Conservation (phyloP, 768 basidiomycete genomes). For the Botryobasidium botryosum region DNA sequence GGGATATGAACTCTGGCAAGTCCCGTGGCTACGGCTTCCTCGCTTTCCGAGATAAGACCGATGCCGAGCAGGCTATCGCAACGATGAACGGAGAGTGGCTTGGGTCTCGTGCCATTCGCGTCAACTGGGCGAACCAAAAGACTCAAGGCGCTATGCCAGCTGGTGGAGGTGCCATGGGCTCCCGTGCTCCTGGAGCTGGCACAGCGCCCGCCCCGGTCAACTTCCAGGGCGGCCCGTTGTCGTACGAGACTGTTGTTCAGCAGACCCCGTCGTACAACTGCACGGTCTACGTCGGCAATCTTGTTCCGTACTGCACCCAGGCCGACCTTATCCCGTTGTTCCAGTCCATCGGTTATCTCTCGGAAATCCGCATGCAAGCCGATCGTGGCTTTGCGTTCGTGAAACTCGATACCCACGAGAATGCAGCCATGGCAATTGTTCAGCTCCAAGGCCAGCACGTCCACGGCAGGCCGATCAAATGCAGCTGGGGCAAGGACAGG, state of each 20-base stretch:
- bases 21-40: constrained; percentile 96
- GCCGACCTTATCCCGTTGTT: constrained; percentile 95
- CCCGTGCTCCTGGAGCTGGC: constrained; percentile 17
- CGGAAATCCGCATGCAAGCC: constrained; percentile 98
- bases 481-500: constrained; percentile 96
- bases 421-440: constrained; percentile 95
- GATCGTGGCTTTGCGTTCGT: constrained; percentile 98
- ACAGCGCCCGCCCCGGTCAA: constrained; percentile 78
- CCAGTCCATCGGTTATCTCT: constrained; percentile 96
- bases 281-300: constrained; percentile 96
- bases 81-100: constrained; percentile 99
- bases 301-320: constrained; percentile 93
- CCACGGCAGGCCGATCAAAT: constrained; percentile 93
- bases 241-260: constrained; percentile 82
- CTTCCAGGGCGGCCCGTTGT: constrained; percentile 75
- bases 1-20: constrained; percentile 99
- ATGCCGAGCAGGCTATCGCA: constrained; percentile 97
- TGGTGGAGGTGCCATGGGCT: constrained; percentile 11
- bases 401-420: constrained; percentile 96
- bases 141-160: constrained; percentile 44
- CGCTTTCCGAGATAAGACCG: constrained; percentile 96
- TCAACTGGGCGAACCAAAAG: constrained; percentile 99
- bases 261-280: constrained; percentile 91
- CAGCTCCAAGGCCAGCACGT: constrained; percentile 95
- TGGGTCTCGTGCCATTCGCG: constrained; percentile 92